phyloP scores from a whole-genome alignment of 2,329 filamentous ascomycete species.

The Furcasterigmium sp. region DNA sequence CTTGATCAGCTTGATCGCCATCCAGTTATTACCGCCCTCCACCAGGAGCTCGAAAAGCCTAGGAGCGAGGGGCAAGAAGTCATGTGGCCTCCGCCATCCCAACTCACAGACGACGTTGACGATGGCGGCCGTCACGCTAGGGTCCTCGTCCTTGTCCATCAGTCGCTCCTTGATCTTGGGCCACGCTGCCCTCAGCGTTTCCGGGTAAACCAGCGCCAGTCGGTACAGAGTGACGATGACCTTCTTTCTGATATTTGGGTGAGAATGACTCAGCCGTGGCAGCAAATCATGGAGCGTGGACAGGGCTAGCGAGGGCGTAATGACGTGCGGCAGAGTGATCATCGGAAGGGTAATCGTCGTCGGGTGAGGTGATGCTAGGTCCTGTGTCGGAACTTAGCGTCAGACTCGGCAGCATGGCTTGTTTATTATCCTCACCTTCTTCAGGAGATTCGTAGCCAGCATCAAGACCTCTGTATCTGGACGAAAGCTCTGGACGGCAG shows the following conservation, averaged over 20 bases:
- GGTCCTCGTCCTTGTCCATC: constrained; percentile 84
- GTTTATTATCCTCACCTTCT: constrained; percentile 69
- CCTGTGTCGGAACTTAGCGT: constrained; percentile 33
- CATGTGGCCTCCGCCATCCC: constrained; percentile 87
- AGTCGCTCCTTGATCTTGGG: constrained; percentile 94
- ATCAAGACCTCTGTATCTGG: constrained; percentile 95
- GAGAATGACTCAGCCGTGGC: constrained; percentile 80
- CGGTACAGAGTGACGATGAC: constrained; percentile 92
- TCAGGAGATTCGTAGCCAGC: constrained; percentile 92
- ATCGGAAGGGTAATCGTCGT: constrained; percentile 83
- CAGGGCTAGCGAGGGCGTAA: constrained; percentile 86
- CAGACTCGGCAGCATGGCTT: too few relatives aligned
- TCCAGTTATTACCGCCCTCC: constrained; percentile 95
- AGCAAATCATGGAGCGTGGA: constrained; percentile 83
- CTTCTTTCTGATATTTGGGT: constrained; percentile 86
- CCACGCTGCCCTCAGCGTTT: constrained; percentile 88
- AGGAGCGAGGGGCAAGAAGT: constrained; percentile 88
- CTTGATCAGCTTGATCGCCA: constrained; percentile 99
- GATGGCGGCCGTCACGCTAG: constrained; percentile 90
- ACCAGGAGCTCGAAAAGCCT: constrained; percentile 89
- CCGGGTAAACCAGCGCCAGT: constrained; percentile 91
- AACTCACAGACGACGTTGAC: constrained; percentile 96
- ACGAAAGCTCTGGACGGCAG: constrained; percentile 92
- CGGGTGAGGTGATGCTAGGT: constrained; percentile 66
- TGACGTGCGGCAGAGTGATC: constrained; percentile 86